A percentile compares a stretch with the other conserved stretches of the same genome.
Evolutionary conservation across 495 filamentous ascomycete genomes (phyloP).

Genomic region (Hyaloscypha bicolor): DNA sequence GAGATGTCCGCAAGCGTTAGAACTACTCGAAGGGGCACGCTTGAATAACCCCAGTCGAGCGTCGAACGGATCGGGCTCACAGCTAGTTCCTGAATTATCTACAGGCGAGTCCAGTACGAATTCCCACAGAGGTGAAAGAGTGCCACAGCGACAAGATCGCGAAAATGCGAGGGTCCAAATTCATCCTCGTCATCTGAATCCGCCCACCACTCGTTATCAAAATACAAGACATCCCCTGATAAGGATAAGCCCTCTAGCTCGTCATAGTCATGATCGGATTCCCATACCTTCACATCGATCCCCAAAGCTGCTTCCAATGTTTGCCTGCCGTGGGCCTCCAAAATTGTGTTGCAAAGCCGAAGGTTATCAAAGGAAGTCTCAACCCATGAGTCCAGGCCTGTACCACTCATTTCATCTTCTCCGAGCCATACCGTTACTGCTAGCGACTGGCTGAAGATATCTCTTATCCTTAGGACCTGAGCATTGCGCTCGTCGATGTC

Average conservation of each 20-base stretch:
- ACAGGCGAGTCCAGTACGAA: conserved; percentile 26
- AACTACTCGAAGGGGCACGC: conserved; percentile 17
- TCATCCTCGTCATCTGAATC: conserved; percentile 16
- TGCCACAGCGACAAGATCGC: conserved; percentile 7
- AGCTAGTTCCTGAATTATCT: conserved; percentile 29
- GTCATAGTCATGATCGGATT: conserved; percentile 21
- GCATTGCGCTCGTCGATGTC: no score
- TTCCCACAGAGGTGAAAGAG: conserved; percentile 16
- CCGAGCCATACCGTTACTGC: conserved; percentile 18
- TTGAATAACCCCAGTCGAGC: conserved; percentile 20
- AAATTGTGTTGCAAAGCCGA: no score
- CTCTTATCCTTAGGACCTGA: no score
- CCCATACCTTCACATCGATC: conserved; percentile 17
- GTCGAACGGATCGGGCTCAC: conserved; percentile 22
- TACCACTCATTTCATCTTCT: conserved; percentile 2
- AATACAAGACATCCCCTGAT: conserved; percentile 3
- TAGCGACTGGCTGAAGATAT: background rate
- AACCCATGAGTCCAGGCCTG: no score
- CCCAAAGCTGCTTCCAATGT: conserved; percentile 12
- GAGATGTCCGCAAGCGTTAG: conserved; percentile 21
- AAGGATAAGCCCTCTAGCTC: conserved; percentile 18
- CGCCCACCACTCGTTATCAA: background rate
- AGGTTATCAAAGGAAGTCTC: no score
- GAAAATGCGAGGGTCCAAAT: conserved; percentile 20
- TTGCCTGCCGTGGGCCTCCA: no score